Conservation (phyloP, 2,329 filamentous ascomycete genomes). For the Fusarium torreyae region DNA sequence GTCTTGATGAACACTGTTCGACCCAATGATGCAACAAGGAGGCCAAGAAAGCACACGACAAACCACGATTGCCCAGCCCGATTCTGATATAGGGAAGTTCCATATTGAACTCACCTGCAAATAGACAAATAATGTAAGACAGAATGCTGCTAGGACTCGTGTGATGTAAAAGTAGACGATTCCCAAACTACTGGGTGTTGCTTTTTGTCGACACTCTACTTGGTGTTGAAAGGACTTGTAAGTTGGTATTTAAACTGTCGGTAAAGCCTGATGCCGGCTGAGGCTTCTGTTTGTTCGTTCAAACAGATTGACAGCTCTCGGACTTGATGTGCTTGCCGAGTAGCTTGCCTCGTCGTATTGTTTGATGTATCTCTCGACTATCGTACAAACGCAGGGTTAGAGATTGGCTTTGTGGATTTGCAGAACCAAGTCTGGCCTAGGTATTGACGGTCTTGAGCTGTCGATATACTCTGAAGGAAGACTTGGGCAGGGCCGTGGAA, state of each 20-base stretch:
- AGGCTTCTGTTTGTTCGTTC: not conserved
- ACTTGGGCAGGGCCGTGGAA: slow-evolving; percentile 4
- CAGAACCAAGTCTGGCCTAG: not conserved
- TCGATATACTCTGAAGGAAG: slow-evolving; percentile 1
- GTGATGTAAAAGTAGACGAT: not conserved
- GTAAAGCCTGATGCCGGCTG: not conserved
- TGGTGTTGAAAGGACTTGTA: not conserved
- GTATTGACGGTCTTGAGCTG: not conserved
- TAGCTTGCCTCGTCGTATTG: not conserved
- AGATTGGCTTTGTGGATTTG: not conserved
- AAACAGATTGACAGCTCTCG: not conserved
- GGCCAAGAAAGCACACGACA: not conserved
- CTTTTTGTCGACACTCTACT: not conserved
- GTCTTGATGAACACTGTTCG: not conserved
- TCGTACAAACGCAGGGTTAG: not conserved
- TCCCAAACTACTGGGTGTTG: not conserved
- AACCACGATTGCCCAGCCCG: not conserved
- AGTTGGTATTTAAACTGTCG: not conserved
- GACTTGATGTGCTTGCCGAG: not conserved
- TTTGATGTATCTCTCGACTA: not conserved
- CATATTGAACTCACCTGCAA: slow-evolving; percentile 23
- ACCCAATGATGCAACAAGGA: not conserved
- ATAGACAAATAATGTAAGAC: not conserved
- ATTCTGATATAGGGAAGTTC: not conserved
- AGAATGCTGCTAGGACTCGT: not conserved